Base-by-base conservation (phyloP, 768 basidiomycete species). In the Chalciporus pseudorubinellus region DNA sequence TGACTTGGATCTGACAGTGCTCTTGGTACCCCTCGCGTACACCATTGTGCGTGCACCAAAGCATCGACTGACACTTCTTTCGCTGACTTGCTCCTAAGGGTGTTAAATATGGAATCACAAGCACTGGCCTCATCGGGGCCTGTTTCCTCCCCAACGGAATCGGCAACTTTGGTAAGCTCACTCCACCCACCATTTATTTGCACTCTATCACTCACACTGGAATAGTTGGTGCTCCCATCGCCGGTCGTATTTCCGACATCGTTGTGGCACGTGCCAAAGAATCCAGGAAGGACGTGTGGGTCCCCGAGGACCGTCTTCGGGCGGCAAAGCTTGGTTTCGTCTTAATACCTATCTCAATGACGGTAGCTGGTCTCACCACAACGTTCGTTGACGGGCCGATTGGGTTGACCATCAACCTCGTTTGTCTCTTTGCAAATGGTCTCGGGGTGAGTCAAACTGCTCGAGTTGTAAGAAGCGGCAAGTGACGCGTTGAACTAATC, bases 221-320 rank as follows among this genome's bases (percentile, higher is more conserved):
- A 8, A 4, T 46, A 86, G 84, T 81, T 40, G 85, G 85, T 1
- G 80, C 84, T 3, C 78, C 80, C 3, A 55, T 84, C 6, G 76
- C 81, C 0, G 86, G 87, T 1, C 72, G 71, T 14, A 52, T 85
- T 0, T 87, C 87, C 0, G 87, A 89, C 62, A 53, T 57, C 22
- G 67, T 76, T 0, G 70, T 89, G 20, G 67, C 76, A 16, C 62
- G 59, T 36, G 83, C 79, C 68, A 76, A 76, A 14, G 66, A 72
- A 41, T 62, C 69, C 6, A 77, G 84, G 20, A 74, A 74, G 0
- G 84, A 84, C 1, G 58, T 70, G 2, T 86, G 82, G 83, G 77
- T 80, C 39, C 85, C 85, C 0, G 85, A 89, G 63, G 87, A 86
- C 56, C 79, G 86, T 6, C 73, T 88, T 21, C 75, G 81, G 1